A percentile compares a stretch with the other conserved stretches of the same genome.
These are phyloP conservation scores for Gonium pectorale DNA, from an alignment of 139 green algal genomes.

Conservation along the genomic window DNA sequence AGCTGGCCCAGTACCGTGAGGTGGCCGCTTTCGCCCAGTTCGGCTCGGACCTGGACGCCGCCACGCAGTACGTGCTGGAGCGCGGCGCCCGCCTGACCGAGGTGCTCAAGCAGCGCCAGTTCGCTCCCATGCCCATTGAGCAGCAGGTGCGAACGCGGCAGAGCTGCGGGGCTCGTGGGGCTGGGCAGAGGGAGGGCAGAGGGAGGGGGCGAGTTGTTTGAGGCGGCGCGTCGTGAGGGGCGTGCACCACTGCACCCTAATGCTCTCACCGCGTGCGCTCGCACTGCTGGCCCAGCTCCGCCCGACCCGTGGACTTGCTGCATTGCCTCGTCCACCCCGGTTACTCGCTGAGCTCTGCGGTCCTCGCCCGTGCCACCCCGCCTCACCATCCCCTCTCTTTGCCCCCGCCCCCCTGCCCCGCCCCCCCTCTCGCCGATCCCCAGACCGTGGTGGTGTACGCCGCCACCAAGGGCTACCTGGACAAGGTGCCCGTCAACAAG, in stretches of 20 bases:
- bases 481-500: conserved; percentile 71
- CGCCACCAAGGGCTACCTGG: conserved; percentile 89
- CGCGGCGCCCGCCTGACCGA: conserved; percentile 88
- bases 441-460: conserved; percentile 75
- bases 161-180: background rate
- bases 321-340: too few species aligned
- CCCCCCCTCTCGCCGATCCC: background rate
- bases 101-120: conserved; percentile 94
- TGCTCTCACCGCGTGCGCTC: too few species aligned
- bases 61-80: conserved; percentile 91
- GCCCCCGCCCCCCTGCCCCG: background rate
- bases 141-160: conserved; percentile 70
- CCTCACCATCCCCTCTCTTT: too few species aligned
- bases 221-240: background rate
- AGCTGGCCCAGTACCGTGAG: conserved; percentile 92
- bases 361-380: too few species aligned
- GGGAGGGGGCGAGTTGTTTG: background rate
- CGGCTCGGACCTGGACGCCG: conserved; percentile 89
- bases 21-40: conserved; percentile 94
- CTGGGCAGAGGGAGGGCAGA: too few species aligned
- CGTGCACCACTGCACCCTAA: too few species aligned
- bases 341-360: too few species aligned
- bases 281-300: too few species aligned
- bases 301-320: too few species aligned
- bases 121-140: conserved; percentile 89